Conservation (phyloP, 169 alveolate species). For the Ichthyophthirius multifiliis region DNA sequence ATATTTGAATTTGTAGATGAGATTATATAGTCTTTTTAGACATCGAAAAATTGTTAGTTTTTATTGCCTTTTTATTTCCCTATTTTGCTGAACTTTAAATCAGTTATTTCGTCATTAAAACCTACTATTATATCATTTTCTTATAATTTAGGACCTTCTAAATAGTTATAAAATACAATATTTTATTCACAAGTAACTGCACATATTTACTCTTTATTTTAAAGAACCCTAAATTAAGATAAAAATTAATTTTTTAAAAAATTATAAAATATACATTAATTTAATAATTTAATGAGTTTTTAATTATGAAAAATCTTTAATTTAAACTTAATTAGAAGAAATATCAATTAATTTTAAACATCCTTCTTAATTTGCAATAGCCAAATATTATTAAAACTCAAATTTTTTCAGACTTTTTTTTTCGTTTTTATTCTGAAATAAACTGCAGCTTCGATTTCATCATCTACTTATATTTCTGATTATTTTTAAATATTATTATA, state of each 20-base stretch:
- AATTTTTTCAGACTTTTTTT: conserved; percentile 33
- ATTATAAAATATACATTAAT: conserved; percentile 1
- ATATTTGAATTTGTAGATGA: conserved; percentile 45
- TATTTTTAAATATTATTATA: conserved; percentile 38
- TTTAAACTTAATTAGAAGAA: conserved; percentile 14
- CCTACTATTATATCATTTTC: conserved; percentile 10
- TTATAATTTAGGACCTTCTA: conserved; percentile 10
- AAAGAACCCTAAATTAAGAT: conserved; percentile 1
- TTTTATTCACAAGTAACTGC: conserved; percentile 52
- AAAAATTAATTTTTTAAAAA: background rate
- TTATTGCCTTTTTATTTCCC: background rate
- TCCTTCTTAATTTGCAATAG: conserved; percentile 44
- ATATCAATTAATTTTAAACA: conserved; percentile 35
- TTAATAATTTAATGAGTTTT: conserved; percentile 38
- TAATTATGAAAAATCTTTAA: background rate
- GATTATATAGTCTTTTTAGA: conserved; percentile 26
- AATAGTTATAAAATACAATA: conserved; percentile 19
- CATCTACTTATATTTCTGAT: conserved; percentile 29
- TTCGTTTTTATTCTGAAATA: conserved; percentile 40
- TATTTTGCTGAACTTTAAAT: conserved; percentile 32
- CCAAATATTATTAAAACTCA: conserved; percentile 9
- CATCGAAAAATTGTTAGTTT: background rate
- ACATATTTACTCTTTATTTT: conserved; percentile 21
- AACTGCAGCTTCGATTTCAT: conserved; percentile 46
- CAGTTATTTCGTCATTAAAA: conserved; percentile 68